Percentiles rank a stretch among this genome's conserved stretches.
phyloP scores from a whole-genome alignment of 768 basidiomycete species.

The Suillus discolor region DNA sequence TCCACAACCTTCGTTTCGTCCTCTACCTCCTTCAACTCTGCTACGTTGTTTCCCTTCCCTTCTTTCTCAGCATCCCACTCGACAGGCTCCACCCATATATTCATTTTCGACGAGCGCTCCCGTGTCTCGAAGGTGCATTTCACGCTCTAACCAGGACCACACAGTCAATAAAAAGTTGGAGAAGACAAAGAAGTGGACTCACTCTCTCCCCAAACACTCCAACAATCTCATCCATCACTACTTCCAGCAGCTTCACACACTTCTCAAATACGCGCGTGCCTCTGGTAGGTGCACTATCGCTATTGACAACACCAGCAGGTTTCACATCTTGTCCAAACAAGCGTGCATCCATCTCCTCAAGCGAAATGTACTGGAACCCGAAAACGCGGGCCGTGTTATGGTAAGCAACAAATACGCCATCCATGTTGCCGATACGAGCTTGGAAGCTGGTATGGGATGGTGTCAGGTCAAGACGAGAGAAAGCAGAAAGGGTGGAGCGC shows the following conservation, averaged over 20 bases:
- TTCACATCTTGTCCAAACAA: constrained; percentile 56
- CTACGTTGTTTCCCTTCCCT: constrained; percentile 18
- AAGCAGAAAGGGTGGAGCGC: not conserved
- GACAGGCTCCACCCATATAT: constrained; percentile 68
- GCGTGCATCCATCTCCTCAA: constrained; percentile 84
- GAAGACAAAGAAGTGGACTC: constrained; percentile 21
- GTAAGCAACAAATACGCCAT: constrained; percentile 87
- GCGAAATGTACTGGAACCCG: constrained; percentile 91
- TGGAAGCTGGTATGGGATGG: constrained; percentile 68
- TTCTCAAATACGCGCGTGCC: constrained; percentile 79
- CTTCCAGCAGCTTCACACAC: constrained; percentile 72
- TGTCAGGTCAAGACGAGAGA: constrained; percentile 1
- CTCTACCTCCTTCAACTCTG: constrained; percentile 5
- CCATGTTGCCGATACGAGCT: constrained; percentile 96
- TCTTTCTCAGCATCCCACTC: constrained; percentile 43
- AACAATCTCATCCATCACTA: constrained; percentile 57
- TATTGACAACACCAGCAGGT: constrained; percentile 27
- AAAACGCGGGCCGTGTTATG: constrained; percentile 87
- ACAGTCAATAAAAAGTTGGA: not conserved
- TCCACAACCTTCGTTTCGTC: not conserved
- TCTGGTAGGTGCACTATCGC: constrained; percentile 20
- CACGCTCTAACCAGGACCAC: constrained; percentile 47
- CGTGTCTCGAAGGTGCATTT: constrained; percentile 63
- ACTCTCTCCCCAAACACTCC: constrained; percentile 69
- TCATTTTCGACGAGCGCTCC: constrained; percentile 44